Evolutionary conservation across 2,329 filamentous ascomycete genomes (phyloP).

Genomic region (Exophiala oligosperma): DNA sequence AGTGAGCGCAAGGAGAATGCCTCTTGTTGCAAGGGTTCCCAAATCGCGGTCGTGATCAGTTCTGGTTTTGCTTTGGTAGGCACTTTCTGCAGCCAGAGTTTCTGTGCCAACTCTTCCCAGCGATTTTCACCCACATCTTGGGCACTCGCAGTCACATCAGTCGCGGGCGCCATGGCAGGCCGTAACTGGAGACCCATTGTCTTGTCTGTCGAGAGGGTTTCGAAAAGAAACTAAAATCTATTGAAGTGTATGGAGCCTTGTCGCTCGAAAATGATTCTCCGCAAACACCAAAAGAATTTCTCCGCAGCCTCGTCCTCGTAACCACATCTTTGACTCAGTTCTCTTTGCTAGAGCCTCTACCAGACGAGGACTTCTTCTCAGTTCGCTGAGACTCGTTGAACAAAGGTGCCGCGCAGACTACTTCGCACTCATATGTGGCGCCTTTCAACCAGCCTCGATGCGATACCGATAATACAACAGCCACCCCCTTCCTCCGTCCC

Average conservation of each 20-base stretch:
- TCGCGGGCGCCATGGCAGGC: slow-evolving; percentile 59
- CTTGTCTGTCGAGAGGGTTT: not conserved
- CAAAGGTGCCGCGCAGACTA: too few species aligned
- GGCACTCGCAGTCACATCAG: slow-evolving; percentile 39
- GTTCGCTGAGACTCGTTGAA: too few species aligned
- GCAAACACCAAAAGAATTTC: not conserved
- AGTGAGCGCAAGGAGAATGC: slow-evolving; percentile 76
- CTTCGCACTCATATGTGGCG: not conserved
- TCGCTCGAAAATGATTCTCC: not conserved
- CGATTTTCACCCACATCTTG: slow-evolving; percentile 35
- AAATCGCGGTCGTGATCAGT: slow-evolving; percentile 82
- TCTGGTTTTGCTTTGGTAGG: slow-evolving; percentile 68
- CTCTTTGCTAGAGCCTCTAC: too few species aligned
- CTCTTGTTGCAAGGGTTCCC: slow-evolving; percentile 82
- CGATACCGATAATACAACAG: not conserved
- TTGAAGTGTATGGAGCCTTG: not conserved
- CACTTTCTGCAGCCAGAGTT: slow-evolving; percentile 74
- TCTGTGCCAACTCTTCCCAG: slow-evolving; percentile 70
- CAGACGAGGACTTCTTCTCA: too few species aligned
- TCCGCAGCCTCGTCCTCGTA: not conserved
- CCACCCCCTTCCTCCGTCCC: not conserved
- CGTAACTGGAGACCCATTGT: slow-evolving; percentile 37
- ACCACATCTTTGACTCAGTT: too few species aligned
- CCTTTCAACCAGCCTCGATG: not conserved
- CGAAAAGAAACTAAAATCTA: not conserved